These are phyloP conservation scores for Oryza officinalis DNA, from an alignment of 176 grass and related monocot species.

Conservation along the genomic window DNA sequence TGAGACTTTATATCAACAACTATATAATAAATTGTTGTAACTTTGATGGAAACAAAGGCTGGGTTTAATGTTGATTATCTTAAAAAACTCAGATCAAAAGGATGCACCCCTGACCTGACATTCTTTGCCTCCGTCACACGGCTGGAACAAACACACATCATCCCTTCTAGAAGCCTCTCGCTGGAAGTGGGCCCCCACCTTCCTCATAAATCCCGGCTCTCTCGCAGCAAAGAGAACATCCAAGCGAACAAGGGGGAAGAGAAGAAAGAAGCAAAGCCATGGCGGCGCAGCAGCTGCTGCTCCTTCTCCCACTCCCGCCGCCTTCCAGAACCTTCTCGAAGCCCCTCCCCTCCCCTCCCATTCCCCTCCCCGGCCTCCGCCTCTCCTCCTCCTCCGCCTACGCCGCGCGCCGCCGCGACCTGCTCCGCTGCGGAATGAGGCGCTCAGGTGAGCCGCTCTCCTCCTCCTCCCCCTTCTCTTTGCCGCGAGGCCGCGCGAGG, in stretches of 20 bases:
- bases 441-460: constrained; percentile 38
- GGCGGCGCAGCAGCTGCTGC: constrained; percentile 51
- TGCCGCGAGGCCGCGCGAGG: neutral
- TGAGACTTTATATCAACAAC: no score
- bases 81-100: no score
- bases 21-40: no score
- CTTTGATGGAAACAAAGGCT: no score
- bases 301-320: constrained; percentile 30
- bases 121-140: constrained; percentile 42
- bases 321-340: constrained; percentile 50
- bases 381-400: constrained; percentile 1
- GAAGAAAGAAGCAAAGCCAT: constrained; percentile 6
- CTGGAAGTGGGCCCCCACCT: neutral
- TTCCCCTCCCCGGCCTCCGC: neutral
- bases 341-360: neutral
- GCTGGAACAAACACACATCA: constrained; percentile 25
- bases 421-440: constrained; percentile 44
- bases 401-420: constrained; percentile 21
- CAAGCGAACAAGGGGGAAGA: neutral
- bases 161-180: neutral
- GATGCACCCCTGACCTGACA: neutral
- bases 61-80: no score
- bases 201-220: neutral
- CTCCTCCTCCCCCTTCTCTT: neutral
- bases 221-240: neutral